phyloP scores from a whole-genome alignment of 2,329 filamentous ascomycete species.

The Pezicula radicicola region DNA sequence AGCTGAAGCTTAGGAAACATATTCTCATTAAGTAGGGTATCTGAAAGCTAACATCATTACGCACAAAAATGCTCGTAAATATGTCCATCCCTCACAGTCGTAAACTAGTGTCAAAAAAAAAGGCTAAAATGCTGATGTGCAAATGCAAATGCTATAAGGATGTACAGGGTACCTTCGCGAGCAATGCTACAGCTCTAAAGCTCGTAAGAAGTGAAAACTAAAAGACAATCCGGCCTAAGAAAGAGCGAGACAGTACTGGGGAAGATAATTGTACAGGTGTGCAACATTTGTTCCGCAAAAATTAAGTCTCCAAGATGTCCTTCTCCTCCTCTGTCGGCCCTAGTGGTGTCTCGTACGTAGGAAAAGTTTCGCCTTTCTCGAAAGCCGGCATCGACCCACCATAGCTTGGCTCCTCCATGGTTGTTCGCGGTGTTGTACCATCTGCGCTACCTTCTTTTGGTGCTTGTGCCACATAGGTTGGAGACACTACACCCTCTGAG shows the following conservation, averaged over 20 bases:
- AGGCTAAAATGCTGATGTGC: slow-evolving; percentile 3
- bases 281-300: slow-evolving; percentile 3
- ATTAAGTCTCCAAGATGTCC: slow-evolving; percentile 26
- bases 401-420: slow-evolving; percentile 44
- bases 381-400: slow-evolving; percentile 46
- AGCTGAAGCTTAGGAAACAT: too few relatives aligned
- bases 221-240: not conserved
- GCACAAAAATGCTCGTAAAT: too few relatives aligned
- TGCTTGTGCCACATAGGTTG: slow-evolving; percentile 40
- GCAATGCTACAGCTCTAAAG: not conserved
- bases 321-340: slow-evolving; percentile 27
- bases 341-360: slow-evolving; percentile 32
- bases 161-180: not conserved
- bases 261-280: slow-evolving; percentile 11
- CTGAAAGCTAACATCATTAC: not conserved
- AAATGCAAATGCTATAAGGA: slow-evolving; percentile 7
- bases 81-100: too few relatives aligned
- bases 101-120: not conserved
- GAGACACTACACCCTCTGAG: slow-evolving; percentile 44
- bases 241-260: not conserved
- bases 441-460: slow-evolving; percentile 18
- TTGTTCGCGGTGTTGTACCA: slow-evolving; percentile 13
- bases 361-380: slow-evolving; percentile 46
- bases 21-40: not conserved
- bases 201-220: not conserved